A percentile compares a stretch with the other conserved stretches of the same genome.
Conservation (phyloP, 768 basidiomycete genomes). For the Tricholoma sp. region DNA sequence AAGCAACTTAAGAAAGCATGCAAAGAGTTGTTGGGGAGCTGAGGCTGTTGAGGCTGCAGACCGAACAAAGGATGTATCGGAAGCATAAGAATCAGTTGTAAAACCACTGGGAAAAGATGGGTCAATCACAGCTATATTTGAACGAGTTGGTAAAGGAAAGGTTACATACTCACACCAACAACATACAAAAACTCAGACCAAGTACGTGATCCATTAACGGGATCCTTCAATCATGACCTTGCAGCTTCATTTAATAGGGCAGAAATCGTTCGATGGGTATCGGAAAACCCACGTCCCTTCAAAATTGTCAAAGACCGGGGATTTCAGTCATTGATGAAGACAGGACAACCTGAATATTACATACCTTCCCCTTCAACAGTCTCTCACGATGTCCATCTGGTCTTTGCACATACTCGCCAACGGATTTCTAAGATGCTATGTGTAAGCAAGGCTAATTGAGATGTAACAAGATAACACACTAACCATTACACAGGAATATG, state of each 20-base stretch:
- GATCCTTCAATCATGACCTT: not conserved
- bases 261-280: conserved; percentile 19
- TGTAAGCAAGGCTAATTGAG: conserved; percentile 5
- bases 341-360: conserved; percentile 23
- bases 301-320: conserved; percentile 24
- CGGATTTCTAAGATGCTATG: conserved; percentile 24
- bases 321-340: conserved; percentile 25
- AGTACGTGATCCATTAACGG: conserved; percentile 9
- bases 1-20: not conserved
- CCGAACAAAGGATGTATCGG: not conserved
- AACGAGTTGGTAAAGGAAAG: conserved; percentile 17
- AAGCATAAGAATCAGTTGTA: not conserved
- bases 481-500: conserved; percentile 25
- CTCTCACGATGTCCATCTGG: conserved; percentile 19
- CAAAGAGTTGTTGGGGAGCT: conserved; percentile 1
- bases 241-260: conserved; percentile 14
- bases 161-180: conserved; percentile 22
- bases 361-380: conserved; percentile 28
- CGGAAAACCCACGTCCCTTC: conserved; percentile 20
- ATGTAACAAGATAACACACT: too few relatives aligned
- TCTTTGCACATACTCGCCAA: conserved; percentile 17
- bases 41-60: not conserved
- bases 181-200: conserved; percentile 15
- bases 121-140: conserved; percentile 21
- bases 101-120: not conserved